Evolutionary conservation across 148 eudicot genomes (phyloP), one percentile per base, ranked within the genome.

Genomic region (Heliamphora exappendiculata): DNA sequence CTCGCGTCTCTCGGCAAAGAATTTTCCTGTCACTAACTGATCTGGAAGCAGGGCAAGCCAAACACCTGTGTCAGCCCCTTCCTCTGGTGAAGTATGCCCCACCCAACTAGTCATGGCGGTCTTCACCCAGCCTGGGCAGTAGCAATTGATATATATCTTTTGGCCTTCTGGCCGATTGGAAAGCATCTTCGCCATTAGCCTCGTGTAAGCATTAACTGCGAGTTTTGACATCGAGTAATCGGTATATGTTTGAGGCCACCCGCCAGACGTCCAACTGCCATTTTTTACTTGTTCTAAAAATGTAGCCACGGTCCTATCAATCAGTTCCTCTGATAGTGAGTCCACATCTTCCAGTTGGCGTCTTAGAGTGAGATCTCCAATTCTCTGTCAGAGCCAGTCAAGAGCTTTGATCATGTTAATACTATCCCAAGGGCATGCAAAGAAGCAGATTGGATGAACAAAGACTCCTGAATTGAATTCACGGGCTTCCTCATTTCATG

Each of bases 91-190:
- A 31, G 81, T 84, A 73, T 89, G 87, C 37, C 97, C 98, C 7
- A 84, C 88, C 98, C 98, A 94, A 77, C 90, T 94, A 42, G 98
- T 94, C 96, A 95, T 88, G 47, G 94, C 96, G 14, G 99, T 95
- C 79, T 91, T 95, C 45, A 95, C 99, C 94, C 93, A 92, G 8
- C 99, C 99, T 5, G 97, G 99, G 66, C 99, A 95, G 72, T 85
- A 95, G 75, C 99, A 89, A 70, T 95, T 95, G 57, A 95, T 79
- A 34, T 67, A 82, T 64, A 95, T 89, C 83, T 91, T 89, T 6
- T 87, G 70, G 50, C 93, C 97, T 49, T 89, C 94, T 53, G 98
- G 91, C 55, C 89, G 66, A 8, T 89, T 86, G 24, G 85, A 75
- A 39, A 92, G 81, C 74, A 63, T 58, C 75, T 75, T 87, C 2